Evolutionary conservation across 1,284 basidiomycete genomes (phyloP), one percentile per base, ranked within the genome.

Genomic region (Boletellus deceptivus): DNA sequence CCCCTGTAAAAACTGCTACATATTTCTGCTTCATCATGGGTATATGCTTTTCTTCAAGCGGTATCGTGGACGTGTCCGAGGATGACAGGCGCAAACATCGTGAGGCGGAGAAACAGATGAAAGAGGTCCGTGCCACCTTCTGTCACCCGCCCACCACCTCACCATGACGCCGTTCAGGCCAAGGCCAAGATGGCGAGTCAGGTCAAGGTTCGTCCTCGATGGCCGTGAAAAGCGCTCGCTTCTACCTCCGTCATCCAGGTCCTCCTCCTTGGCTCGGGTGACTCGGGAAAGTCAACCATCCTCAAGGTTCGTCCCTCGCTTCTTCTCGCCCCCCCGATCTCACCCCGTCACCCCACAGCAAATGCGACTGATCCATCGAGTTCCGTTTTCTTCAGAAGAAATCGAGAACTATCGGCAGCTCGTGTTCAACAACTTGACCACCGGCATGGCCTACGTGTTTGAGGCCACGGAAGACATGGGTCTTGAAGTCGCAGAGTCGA

Each of bases 271-370:
- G 94, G 94, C 34, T 94, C 94, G 39, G 94, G 94, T 34, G 94
- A 96, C 65, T 91, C 88, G 29, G 94, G 94, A 40, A 98, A 98
- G 72, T 93, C 90, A 11, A 97, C 94, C 5, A 79, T 94, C 59
- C 79, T 94, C 66, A 93, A 93, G 76, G 88, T 87, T 50, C 37
- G 73, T 59, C 17, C 24, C 42, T 10, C 25, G 27, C 61, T 42
- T 61, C 13, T 7, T 3, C n/a, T n/a, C 22, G 7, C 27, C 31
- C 5, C 29, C 20, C 10, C 42, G 18, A 27, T 43, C 45, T 57
- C 36, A 45, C n/a, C 29, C 29, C 11, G 5, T 11, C 1, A n/a
- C 11, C 7, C 18, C n/a, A 43, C 13, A 90, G 85, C 90, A 93
- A 84, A 93, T 93, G 91, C 85, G 91, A 25, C 74, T 93, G 39